These are phyloP conservation scores for Hypoxylon rickii DNA, from an alignment of 495 filamentous ascomycete genomes.

Conservation along the genomic window DNA sequence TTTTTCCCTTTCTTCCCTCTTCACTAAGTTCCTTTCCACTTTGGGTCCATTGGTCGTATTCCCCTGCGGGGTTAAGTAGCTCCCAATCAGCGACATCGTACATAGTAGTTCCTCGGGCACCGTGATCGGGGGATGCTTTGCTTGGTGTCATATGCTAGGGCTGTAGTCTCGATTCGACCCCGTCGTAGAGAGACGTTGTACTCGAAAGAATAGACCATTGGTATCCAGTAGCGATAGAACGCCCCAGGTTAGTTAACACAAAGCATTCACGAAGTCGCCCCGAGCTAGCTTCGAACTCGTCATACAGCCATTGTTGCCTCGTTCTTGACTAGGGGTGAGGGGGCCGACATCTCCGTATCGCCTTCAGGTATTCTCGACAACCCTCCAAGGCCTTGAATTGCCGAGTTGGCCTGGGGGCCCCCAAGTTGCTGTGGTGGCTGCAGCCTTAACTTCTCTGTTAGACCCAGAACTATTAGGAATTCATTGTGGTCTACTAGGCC, in stretches of 20 bases:
- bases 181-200: too few species aligned
- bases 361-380: constrained; percentile 69
- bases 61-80: too few species aligned
- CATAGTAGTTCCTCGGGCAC: too few species aligned
- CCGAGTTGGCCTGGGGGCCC: constrained; percentile 50
- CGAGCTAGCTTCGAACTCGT: background rate
- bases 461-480: constrained; percentile 77
- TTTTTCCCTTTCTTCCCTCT: background rate
- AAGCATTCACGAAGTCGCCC: background rate
- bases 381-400: constrained; percentile 61
- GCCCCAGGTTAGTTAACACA: background rate
- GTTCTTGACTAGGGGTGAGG: constrained; percentile 53
- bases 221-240: too few species aligned
- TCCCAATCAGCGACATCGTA: too few species aligned
- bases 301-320: constrained; percentile 48
- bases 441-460: constrained; percentile 86
- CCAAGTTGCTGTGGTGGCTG: constrained; percentile 54
- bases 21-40: too few species aligned
- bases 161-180: too few species aligned
- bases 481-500: constrained; percentile 80
- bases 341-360: constrained; percentile 55
- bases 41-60: too few species aligned
- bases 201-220: too few species aligned
- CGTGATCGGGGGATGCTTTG: too few species aligned
- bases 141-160: too few species aligned